Base-by-base conservation (phyloP, 208 protist genomes). In the Jaenimonas drosophilae region DNA sequence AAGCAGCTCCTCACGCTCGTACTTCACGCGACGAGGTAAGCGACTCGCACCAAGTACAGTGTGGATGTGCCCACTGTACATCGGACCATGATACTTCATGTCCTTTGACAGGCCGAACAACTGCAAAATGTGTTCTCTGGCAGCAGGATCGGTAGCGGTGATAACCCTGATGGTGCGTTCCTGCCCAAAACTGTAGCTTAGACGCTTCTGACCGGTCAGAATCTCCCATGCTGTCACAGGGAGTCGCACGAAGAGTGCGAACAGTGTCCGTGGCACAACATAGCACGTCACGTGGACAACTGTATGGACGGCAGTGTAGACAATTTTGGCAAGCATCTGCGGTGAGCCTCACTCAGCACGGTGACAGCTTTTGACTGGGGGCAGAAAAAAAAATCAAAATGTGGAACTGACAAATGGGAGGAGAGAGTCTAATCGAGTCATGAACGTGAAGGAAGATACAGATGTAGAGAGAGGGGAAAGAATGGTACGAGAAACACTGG, bases 31-130 rank as follows among this genome's bases (percentile, higher is more conserved):
- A 31, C 36, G 23, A 14, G 32, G 16, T 17, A 47, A 21, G n/a
- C 60, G 56, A 23, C 60, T 29, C 19, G 26, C 49, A 11, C 50
- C 61, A 12, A 83, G 36, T 20, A 83, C 44, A 19, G 70, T 85
- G 32, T 81, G 62, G 17, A 89, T 54, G 50, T 76, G 61, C 1
- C 65, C 61, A 36, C 24, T 62, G 53, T 80, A 83, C 42, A 89
- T 58, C 26, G 75, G 68, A 9, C 52, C 66, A 42, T 32, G 30
- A 63, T 85, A 85, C 42, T 51, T 20, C 48, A 68, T 65, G n/a
- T 49, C 31, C 11, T 57, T 25, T 12, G 29, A 40, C 24, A 87
- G 45, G 14, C 70, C 77, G 4, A 79, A 64, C 7, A 28, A 29
- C 16, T 46, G 11, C 54, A 60, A 43, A 37, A 55, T 21, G 4